Conservation (phyloP, 2,329 filamentous ascomycete genomes). For the Cladobotryum protrusum region DNA sequence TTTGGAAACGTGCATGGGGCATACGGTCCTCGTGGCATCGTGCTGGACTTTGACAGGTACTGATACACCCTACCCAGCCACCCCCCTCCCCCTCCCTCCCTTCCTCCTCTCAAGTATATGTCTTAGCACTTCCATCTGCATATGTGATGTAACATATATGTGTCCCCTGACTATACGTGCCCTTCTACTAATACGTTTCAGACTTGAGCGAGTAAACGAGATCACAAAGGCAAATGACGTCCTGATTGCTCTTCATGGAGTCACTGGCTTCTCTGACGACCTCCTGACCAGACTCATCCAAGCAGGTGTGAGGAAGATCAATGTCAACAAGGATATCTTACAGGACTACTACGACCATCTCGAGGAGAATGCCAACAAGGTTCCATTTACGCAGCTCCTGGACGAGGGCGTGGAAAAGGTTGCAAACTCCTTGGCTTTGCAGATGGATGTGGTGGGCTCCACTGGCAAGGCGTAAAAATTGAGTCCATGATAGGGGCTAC, state of each 20-base stretch:
- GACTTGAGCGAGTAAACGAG: slow-evolving; percentile 4
- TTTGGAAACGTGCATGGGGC: slow-evolving; percentile 72
- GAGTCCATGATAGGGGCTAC: no score
- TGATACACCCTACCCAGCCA: not conserved
- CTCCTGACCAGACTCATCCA: slow-evolving; percentile 39
- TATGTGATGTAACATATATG: no score
- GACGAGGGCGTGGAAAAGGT: slow-evolving; percentile 31
- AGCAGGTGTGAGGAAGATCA: slow-evolving; percentile 41
- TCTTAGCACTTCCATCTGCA: no score
- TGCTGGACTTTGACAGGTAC: slow-evolving; percentile 8
- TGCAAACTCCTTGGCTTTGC: not conserved
- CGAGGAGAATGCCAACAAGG: slow-evolving; percentile 25
- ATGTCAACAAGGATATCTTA: slow-evolving; percentile 41
- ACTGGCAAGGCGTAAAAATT: slow-evolving; percentile 1
- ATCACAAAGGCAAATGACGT: slow-evolving; percentile 1
- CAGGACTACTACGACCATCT: slow-evolving; percentile 34
- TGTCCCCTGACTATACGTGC: no score
- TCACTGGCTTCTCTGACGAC: slow-evolving; percentile 39
- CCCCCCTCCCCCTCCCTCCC: not conserved
- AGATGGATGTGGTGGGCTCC: slow-evolving; percentile 10
- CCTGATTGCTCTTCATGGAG: slow-evolving; percentile 40
- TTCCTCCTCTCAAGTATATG: not conserved
- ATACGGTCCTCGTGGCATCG: slow-evolving; percentile 44
- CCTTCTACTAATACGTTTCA: slow-evolving; percentile 16
- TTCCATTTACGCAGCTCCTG: slow-evolving; percentile 27